Percentiles rank a stretch among this genome's conserved stretches.
phyloP scores from a whole-genome alignment of 352 stramenopile genomes.

The Phytophthora meadii region DNA sequence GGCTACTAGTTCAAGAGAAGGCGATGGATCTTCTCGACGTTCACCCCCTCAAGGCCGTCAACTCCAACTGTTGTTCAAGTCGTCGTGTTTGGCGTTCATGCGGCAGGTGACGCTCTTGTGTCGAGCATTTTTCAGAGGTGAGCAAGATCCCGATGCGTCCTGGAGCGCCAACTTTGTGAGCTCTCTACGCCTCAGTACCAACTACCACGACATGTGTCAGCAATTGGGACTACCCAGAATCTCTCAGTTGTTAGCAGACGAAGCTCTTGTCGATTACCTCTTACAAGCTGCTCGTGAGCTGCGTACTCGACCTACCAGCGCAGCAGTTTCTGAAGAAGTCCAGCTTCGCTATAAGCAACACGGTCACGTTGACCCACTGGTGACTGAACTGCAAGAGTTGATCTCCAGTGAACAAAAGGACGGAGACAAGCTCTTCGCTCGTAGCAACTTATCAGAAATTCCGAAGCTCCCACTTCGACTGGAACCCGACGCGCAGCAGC shows the following conservation, averaged over 20 bases:
- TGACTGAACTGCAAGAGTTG: slow-evolving; percentile 47
- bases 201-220: slow-evolving; percentile 79
- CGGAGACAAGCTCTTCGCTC: slow-evolving; percentile 32
- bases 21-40: slow-evolving; percentile 3
- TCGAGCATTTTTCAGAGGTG: slow-evolving; percentile 78
- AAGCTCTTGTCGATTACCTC: slow-evolving; percentile 59
- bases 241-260: slow-evolving; percentile 61
- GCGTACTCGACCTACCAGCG: slow-evolving; percentile 46
- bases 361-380: slow-evolving; percentile 51
- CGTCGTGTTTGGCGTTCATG: slow-evolving; percentile 77
- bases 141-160: slow-evolving; percentile 76
- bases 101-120: slow-evolving; percentile 79
- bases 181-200: slow-evolving; percentile 74
- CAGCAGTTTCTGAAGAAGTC: slow-evolving; percentile 51
- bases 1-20: slow-evolving; percentile 22
- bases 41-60: slow-evolving; percentile 53
- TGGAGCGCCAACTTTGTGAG: slow-evolving; percentile 85
- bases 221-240: slow-evolving; percentile 74
- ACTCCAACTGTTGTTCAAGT: slow-evolving; percentile 77
- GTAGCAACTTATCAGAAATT: slow-evolving; percentile 58
- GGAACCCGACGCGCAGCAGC: slow-evolving; percentile 42
- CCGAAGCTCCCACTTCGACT: slow-evolving; percentile 64
- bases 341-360: slow-evolving; percentile 66
- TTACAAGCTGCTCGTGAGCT: slow-evolving; percentile 62
- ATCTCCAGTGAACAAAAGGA: slow-evolving; percentile 9